A percentile compares a stretch with the other conserved stretches of the same genome.
Evolutionary conservation across 257 asterid genomes (phyloP).

Genomic region (Thymus mandschuricus): DNA sequence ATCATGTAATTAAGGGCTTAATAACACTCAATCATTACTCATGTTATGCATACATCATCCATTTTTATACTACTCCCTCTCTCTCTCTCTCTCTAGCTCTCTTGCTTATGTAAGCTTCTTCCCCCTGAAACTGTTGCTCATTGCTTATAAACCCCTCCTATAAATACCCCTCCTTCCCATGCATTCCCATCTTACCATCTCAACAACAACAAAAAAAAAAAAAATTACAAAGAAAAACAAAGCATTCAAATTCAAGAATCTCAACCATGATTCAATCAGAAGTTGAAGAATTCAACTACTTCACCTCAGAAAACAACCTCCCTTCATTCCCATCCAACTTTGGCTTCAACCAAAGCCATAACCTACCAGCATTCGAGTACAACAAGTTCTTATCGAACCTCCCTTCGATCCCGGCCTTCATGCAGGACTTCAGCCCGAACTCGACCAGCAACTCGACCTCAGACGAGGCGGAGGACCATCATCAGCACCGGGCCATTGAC

Average conservation of each 20-base stretch:
- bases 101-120: conserved; percentile 53
- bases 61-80: conserved; percentile 16
- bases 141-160: conserved; percentile 44
- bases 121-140: conserved; percentile 38
- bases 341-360: conserved; percentile 41
- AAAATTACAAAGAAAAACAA: conserved; percentile 1
- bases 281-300: conserved; percentile 53
- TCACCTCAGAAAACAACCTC: conserved; percentile 44
- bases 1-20: conserved; percentile 29
- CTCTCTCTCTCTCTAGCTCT: conserved; percentile 17
- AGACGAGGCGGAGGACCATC: conserved; percentile 75
- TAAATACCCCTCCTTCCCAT: conserved; percentile 59
- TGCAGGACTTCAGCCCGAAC: conserved; percentile 43
- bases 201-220: not conserved
- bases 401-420: conserved; percentile 13
- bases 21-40: conserved; percentile 38
- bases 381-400: conserved; percentile 40
- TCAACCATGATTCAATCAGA: conserved; percentile 58
- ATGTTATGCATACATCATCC: conserved; percentile 46
- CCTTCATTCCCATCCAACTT: conserved; percentile 48
- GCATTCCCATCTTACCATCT: conserved; percentile 41
- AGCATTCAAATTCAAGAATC: not conserved
- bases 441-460: conserved; percentile 67
- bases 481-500: conserved; percentile 49
- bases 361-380: conserved; percentile 47